These are phyloP conservation scores for Russula virescens DNA, from an alignment of 768 basidiomycete genomes.

Conservation along the genomic window DNA sequence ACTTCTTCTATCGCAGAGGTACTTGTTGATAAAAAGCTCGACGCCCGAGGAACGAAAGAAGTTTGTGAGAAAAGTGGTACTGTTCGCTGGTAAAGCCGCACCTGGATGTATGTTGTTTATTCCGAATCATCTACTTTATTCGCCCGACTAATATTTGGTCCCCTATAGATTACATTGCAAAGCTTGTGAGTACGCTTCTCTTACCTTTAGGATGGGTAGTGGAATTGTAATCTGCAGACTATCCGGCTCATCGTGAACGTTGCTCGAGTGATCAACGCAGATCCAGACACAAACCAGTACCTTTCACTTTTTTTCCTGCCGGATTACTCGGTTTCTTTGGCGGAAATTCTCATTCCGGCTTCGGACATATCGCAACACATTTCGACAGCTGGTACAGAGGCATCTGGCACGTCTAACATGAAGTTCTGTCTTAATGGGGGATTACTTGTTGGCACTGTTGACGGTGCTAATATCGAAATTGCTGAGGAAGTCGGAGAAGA, in stretches of 20 bases:
- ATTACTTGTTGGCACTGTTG: constrained; percentile 78
- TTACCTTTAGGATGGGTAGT: background rate
- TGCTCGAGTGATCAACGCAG: constrained; percentile 70
- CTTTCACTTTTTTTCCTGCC: constrained; percentile 93
- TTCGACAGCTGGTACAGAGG: constrained; percentile 94
- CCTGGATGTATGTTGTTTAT: constrained; percentile 63
- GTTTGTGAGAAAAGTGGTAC: constrained; percentile 79
- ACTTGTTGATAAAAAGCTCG: constrained; percentile 76
- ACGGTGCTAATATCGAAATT: constrained; percentile 96
- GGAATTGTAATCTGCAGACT: constrained; percentile 40
- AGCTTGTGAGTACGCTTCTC: constrained; percentile 47
- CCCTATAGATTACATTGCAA: constrained; percentile 76
- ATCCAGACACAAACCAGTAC: constrained; percentile 82
- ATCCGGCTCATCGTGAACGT: constrained; percentile 94
- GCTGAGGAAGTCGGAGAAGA: constrained; percentile 92
- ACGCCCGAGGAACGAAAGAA: constrained; percentile 73
- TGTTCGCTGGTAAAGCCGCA: constrained; percentile 97
- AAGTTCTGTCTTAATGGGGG: constrained; percentile 92
- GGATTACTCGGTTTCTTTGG: constrained; percentile 85
- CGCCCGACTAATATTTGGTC: constrained; percentile 15
- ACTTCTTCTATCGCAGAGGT: constrained; percentile 47
- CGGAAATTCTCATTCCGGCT: constrained; percentile 84
- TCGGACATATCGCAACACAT: constrained; percentile 96
- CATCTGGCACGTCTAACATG: constrained; percentile 78
- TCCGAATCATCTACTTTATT: background rate